Base-by-base conservation (phyloP, 2,329 filamentous ascomycete genomes). In the Aspergillus quadrilineatus region DNA sequence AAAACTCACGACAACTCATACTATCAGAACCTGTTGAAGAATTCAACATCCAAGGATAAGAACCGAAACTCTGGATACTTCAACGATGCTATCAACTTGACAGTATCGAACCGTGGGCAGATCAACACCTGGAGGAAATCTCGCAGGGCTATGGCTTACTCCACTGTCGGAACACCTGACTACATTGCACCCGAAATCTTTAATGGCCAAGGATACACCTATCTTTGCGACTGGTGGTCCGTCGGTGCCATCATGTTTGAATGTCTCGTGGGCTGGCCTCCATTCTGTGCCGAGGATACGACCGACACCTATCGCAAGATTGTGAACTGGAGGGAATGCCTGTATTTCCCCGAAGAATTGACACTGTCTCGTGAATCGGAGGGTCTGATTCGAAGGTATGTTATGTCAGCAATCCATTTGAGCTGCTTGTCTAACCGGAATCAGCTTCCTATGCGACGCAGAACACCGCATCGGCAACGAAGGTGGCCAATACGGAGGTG, bases 201-300 rank as follows among this genome's bases (percentile, higher is more conserved):
- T 75, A 95, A 90, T 46, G 92, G 93, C 15, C 90, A 96, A 69
- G 94, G 94, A 48, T 99, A 99, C 79, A 90, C 91, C 57, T 96
- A 93, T 69, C 89, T 95, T 72, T 99, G 94, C 73, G 94, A 99
- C 80, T 99, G 94, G 94, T 99, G 94, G 94, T 96, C 90, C 22
- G 84, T 99, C 49, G 94, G 94, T 52, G 97, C 94, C 44, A 99
- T 99, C 77, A 97, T 99, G 94, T 99, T 97, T 69, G 94, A 99
- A 77, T 99, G 94, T 75, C 82, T 99, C 65, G 92, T 99, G 60
- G 94, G 94, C 67, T 99, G 94, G 94, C 94, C 94, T 54, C 94
- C 94, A 30, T 99, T 99, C 84, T 99, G 94, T 74, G 93, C 94
- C 17, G 94, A 99, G 74, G 93, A 97, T 72, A 90, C 92, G 59